These are phyloP conservation scores for Fennellomyces sp. DNA, from an alignment of 371 early-diverging fungal species.

Conservation along the genomic window DNA sequence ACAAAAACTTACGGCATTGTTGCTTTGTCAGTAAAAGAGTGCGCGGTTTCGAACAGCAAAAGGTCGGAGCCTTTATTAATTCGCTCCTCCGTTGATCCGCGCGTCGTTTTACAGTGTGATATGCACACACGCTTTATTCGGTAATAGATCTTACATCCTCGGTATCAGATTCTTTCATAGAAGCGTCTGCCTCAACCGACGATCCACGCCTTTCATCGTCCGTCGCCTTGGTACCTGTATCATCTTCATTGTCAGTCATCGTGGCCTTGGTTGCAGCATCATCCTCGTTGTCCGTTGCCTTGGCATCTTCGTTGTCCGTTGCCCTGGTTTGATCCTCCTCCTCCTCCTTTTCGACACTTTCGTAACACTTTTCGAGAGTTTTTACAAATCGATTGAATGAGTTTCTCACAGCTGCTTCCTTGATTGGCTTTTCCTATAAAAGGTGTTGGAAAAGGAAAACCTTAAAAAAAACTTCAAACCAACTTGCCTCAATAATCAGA, in stretches of 20 bases:
- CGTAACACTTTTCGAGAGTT: constrained; percentile 10
- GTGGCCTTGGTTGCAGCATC: not conserved
- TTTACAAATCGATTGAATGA: constrained; percentile 31
- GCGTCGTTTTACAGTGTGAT: not conserved
- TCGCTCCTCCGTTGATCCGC: not conserved
- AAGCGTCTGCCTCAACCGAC: not conserved
- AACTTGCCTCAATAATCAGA: constrained; percentile 34
- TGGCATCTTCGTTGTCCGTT: not conserved
- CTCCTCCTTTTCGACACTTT: not conserved
- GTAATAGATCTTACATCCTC: not conserved
- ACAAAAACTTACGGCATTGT: constrained; percentile 1
- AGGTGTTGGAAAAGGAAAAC: not conserved
- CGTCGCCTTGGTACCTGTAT: too few species aligned
- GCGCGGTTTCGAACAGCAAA: not conserved
- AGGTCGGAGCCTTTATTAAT: not conserved
- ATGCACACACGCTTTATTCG: not conserved
- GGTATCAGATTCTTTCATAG: not conserved
- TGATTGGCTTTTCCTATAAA: constrained; percentile 27
- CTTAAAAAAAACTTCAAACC: not conserved
- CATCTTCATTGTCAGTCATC: too few species aligned
- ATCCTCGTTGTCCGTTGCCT: not conserved
- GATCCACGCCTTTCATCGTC: not conserved
- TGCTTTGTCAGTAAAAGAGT: not conserved
- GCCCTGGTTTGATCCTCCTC: not conserved
- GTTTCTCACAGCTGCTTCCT: constrained; percentile 29